Base-by-base conservation (phyloP, 2,329 filamentous ascomycete species). In the Trichoderma citrinoviride region DNA sequence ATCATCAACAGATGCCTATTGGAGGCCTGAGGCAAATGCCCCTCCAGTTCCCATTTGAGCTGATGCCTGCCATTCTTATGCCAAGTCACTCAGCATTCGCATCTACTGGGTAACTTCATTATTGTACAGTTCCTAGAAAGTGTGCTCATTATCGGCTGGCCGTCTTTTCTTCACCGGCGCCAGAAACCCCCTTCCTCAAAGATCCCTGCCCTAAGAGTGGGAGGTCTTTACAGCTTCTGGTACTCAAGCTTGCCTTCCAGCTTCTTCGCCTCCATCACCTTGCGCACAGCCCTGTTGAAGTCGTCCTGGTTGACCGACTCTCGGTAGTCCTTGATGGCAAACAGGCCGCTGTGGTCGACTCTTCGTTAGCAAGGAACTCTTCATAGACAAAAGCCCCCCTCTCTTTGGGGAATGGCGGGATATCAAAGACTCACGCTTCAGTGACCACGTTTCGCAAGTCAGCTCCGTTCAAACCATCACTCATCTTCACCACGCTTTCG, bases 401-500 rank as follows among this genome's bases (percentile, higher is more conserved):
- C 2, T 10, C n/a, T 23, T 37, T 23, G 10, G 8, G 25, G 33
- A 14, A 12, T 37, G 10, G 8, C 15, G 6, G 2, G 41, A 15
- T n/a, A 33, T 12, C 47, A 43, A n/a, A 37, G 27, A 88, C 92
- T 83, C 86, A 96, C 92, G 95, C 95, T 84, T 99, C 95, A 15
- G 95, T 99, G 60, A 99, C 93, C 60, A 99, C 93, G 76, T 99
- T 99, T 74, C 95, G 86, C 82, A 99, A 80, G 87, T 99, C 95
- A 57, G 95, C 95, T 76, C 95, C 95, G 79, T 99, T 99, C 73
- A 99, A 85, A 29, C 94, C 93, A 75, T 99, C 95, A 72, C 93
- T 97, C 95, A 99, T 99, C 88, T 99, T 99, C 71, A 99, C 95
- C 66, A 99, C 93, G 73, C 92, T 97, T 85, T 99, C 95, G 75